Evolutionary conservation across 2,329 filamentous ascomycete genomes (phyloP), one percentile per base, ranked within the genome.

Genomic region (Orbilia oligospora): DNA sequence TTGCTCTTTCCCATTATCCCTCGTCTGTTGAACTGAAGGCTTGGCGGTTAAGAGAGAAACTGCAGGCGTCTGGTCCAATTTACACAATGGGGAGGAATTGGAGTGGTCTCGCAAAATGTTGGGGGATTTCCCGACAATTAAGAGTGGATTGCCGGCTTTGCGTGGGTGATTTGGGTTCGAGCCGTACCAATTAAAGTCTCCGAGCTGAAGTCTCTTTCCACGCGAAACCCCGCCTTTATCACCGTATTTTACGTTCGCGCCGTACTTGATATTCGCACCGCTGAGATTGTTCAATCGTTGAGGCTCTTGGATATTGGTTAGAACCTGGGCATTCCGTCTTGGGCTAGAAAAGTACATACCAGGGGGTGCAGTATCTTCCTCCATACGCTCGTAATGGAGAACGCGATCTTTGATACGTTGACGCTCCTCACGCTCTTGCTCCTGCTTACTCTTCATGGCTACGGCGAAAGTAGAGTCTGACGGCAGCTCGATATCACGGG

Each of bases 361-460:
- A 64, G 56, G 61, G 14, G 68, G 67, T 12, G 16, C 55, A 2
- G 53, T 64, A 24, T 77, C 64, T 83, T 97, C 94, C 65, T 93
- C 91, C 83, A 97, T 81, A 12, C 80, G 90, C 85, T 99, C 96
- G 83, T 97, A 97, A 85, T 97, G 98, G 81, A 99, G 87, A 68
- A 99, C 96, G 55, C 99, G 88, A 83, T 93, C 97, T 87, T 99
- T 99, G 89, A 99, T 99, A 80, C 96, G 92, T 84, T 97, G 94
- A 84, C 99, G 95, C 84, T 99, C 97, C 83, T 97, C 96, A 67
- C 92, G 91, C 84, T 98, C 95, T 1, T 94, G 95, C 85, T 97
- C 92, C 84, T 97, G 94, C 86, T 98, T 94, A 78, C 90, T 94
- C 84, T 93, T 96, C 94, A 99, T 96, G 51, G 96, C 96, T 81